Percentiles rank a stretch among this genome's conserved stretches.
phyloP scores from a whole-genome alignment of 1,284 basidiomycete genomes.

The Peniophora sp. region DNA sequence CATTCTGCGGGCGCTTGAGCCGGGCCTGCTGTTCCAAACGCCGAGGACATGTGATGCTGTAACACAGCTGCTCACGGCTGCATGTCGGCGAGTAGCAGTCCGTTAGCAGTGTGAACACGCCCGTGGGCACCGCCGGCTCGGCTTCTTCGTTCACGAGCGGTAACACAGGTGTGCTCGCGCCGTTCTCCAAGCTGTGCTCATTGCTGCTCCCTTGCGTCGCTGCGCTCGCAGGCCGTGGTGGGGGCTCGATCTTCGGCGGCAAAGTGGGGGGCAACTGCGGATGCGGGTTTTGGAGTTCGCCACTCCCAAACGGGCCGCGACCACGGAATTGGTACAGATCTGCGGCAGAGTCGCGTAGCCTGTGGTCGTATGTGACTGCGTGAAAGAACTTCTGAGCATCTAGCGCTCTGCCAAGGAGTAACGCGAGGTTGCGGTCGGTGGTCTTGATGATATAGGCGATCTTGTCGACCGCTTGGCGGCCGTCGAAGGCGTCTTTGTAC shows the following conservation, averaged over 20 bases:
- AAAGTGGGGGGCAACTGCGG: background rate
- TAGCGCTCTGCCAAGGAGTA: constrained; percentile 88
- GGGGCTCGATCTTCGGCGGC: constrained; percentile 11
- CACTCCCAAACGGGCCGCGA: constrained; percentile 72
- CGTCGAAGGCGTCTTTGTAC: constrained; percentile 95
- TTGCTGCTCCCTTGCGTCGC: constrained; percentile 24
- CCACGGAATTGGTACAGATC: constrained; percentile 93
- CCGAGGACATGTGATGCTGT: constrained; percentile 94
- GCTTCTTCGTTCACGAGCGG: constrained; percentile 44
- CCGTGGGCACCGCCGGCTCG: constrained; percentile 68
- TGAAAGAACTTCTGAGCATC: constrained; percentile 99
- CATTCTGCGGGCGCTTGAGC: constrained; percentile 80
- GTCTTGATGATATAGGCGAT: constrained; percentile 98
- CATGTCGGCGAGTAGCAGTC: constrained; percentile 99
- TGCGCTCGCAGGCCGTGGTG: constrained; percentile 3
- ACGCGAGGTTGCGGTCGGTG: constrained; percentile 91
- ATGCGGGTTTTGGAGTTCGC: constrained; percentile 44
- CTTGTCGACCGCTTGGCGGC: constrained; percentile 92
- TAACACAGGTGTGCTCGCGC: constrained; percentile 29
- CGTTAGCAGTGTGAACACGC: constrained; percentile 94
- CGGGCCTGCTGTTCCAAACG: constrained; percentile 91
- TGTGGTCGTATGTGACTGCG: constrained; percentile 98
- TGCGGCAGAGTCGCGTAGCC: constrained; percentile 80
- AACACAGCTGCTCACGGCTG: constrained; percentile 87
- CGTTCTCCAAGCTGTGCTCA: constrained; percentile 30